phyloP scores from a whole-genome alignment of 768 basidiomycete genomes.

The Tulasnella sp. region DNA sequence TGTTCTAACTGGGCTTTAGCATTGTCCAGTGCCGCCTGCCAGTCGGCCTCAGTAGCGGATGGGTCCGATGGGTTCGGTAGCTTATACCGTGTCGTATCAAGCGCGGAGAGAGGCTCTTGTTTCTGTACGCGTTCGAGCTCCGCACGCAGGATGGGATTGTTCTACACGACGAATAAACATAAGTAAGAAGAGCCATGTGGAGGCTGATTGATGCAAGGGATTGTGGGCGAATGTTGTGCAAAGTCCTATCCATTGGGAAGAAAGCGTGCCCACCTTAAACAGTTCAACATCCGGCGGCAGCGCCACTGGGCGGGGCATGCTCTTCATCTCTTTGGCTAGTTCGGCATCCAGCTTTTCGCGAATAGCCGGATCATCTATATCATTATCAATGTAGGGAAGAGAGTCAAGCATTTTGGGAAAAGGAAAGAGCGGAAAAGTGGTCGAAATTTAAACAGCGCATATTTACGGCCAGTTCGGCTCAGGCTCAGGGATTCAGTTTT shows the following conservation, averaged over 20 bases:
- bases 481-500: not conserved
- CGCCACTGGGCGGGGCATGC: constrained; percentile 10
- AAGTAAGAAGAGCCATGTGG: constrained; percentile 1
- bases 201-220: constrained; percentile 7
- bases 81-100: constrained; percentile 64
- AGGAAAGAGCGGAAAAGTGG: not conserved
- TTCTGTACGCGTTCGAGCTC: constrained; percentile 65
- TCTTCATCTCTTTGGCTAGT: constrained; percentile 48
- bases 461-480: not conserved
- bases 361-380: constrained; percentile 62
- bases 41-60: constrained; percentile 53
- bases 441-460: constrained; percentile 1
- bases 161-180: constrained; percentile 30
- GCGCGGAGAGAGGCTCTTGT: constrained; percentile 45
- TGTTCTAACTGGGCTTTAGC: constrained; percentile 76
- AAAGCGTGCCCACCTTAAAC: constrained; percentile 11
- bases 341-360: constrained; percentile 67
- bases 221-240: constrained; percentile 7
- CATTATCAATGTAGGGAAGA: constrained; percentile 89
- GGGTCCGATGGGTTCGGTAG: constrained; percentile 51
- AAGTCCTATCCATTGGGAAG: constrained; percentile 1
- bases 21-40: constrained; percentile 61
- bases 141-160: constrained; percentile 52
- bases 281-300: constrained; percentile 15
- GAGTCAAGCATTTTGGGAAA: constrained; percentile 43